These are phyloP conservation scores for Nemania abortiva DNA, from an alignment of 2,329 filamentous ascomycete genomes.

Conservation along the genomic window DNA sequence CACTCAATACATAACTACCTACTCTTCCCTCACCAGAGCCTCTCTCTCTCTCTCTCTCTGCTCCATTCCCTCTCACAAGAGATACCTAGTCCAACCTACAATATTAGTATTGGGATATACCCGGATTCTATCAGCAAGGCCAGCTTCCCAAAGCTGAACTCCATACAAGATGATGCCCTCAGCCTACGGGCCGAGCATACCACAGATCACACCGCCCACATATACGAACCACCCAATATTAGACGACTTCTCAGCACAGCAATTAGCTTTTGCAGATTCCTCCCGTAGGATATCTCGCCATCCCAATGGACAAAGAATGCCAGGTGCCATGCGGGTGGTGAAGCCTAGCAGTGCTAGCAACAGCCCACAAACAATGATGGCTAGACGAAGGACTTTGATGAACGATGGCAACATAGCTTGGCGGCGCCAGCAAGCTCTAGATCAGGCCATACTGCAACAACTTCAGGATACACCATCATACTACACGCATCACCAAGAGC, in stretches of 20 bases:
- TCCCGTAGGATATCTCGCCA: constrained; percentile 62
- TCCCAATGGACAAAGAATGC: constrained; percentile 63
- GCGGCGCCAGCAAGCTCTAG: constrained; percentile 61
- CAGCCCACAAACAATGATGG: constrained; percentile 70
- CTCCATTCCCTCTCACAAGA: constrained; percentile 11
- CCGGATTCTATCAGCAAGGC: constrained; percentile 13
- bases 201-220: constrained; percentile 48
- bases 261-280: constrained; percentile 61
- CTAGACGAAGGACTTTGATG: constrained; percentile 68
- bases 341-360: constrained; percentile 77
- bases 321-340: constrained; percentile 67
- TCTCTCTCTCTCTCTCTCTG: constrained; percentile 1
- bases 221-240: constrained; percentile 60
- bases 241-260: constrained; percentile 66
- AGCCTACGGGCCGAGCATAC: constrained; percentile 51
- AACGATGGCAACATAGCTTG: constrained; percentile 61
- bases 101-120: constrained; percentile 11
- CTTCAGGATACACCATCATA: constrained; percentile 47
- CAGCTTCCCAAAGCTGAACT: constrained; percentile 1
- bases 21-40: constrained; percentile 28
- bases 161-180: constrained; percentile 53
- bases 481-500: constrained; percentile 50
- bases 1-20: constrained; percentile 41
- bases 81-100: constrained; percentile 3
- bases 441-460: constrained; percentile 59